phyloP scores from a whole-genome alignment of 352 stramenopile species.

The Phytophthora vignae region DNA sequence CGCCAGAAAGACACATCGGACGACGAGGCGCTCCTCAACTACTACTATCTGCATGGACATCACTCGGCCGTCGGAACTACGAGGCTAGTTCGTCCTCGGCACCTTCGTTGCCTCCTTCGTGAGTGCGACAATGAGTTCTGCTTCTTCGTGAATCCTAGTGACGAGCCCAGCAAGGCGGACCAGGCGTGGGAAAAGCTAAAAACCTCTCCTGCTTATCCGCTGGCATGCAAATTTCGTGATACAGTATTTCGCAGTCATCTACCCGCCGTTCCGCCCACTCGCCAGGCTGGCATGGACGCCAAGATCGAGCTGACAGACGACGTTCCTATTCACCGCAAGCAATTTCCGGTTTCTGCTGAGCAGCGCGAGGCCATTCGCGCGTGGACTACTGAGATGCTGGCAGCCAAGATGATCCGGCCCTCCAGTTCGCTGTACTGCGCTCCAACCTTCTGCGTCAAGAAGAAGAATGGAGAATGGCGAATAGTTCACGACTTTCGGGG shows the following conservation, averaged over 20 bases:
- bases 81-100: not conserved
- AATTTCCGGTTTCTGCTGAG: constrained; percentile 9
- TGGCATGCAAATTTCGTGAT: constrained; percentile 7
- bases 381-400: constrained; percentile 3
- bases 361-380: constrained; percentile 2
- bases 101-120: constrained; percentile 4
- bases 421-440: constrained; percentile 11
- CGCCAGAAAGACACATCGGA: not conserved
- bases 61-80: not conserved
- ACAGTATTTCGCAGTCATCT: constrained; percentile 8
- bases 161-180: constrained; percentile 4
- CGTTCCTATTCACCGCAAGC: constrained; percentile 8
- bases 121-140: constrained; percentile 12
- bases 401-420: constrained; percentile 5
- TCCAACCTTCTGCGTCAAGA: constrained; percentile 15
- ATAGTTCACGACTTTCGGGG: not conserved
- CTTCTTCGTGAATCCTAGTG: not conserved
- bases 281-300: not conserved
- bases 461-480: constrained; percentile 8
- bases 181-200: constrained; percentile 7
- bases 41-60: constrained; percentile 2
- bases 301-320: constrained; percentile 10
- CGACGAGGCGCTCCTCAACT: not conserved
- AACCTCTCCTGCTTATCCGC: constrained; percentile 2
- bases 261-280: constrained; percentile 5